A percentile compares a stretch with the other conserved stretches of the same genome.
Conservation (phyloP, 1,284 basidiomycete species). For the Leucoagaricus sp. region DNA sequence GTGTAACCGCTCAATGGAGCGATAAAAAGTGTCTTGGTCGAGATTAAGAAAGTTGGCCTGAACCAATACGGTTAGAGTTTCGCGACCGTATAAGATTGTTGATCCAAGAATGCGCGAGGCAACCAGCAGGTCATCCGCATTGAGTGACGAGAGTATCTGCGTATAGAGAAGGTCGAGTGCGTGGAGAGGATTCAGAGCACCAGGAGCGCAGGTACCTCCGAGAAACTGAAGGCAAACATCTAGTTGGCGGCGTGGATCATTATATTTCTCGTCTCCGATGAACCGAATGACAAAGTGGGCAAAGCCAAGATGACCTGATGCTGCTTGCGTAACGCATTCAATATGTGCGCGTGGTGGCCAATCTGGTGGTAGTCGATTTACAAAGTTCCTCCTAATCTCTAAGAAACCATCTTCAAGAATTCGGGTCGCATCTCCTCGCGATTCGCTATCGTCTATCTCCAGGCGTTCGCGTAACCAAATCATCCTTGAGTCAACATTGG, state of each 20-base stretch:
- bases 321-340: background rate
- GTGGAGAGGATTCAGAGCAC: background rate
- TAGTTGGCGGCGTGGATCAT: background rate
- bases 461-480: background rate
- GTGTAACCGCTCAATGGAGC: background rate
- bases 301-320: constrained; percentile 1
- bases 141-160: background rate
- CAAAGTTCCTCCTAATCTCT: background rate
- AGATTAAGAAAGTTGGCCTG: constrained; percentile 3
- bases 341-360: background rate
- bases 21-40: background rate
- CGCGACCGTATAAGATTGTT: background rate
- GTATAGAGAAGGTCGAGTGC: constrained; percentile 3
- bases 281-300: background rate
- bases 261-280: background rate
- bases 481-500: background rate
- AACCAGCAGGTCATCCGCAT: background rate
- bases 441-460: background rate
- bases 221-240: background rate
- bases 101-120: background rate
- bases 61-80: background rate
- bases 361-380: background rate
- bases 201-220: background rate
- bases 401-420: background rate
- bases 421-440: background rate